Evolutionary conservation across 139 green algal species (phyloP), one percentile per base, ranked within the genome.

Genomic region (Haematococcus sp.): DNA sequence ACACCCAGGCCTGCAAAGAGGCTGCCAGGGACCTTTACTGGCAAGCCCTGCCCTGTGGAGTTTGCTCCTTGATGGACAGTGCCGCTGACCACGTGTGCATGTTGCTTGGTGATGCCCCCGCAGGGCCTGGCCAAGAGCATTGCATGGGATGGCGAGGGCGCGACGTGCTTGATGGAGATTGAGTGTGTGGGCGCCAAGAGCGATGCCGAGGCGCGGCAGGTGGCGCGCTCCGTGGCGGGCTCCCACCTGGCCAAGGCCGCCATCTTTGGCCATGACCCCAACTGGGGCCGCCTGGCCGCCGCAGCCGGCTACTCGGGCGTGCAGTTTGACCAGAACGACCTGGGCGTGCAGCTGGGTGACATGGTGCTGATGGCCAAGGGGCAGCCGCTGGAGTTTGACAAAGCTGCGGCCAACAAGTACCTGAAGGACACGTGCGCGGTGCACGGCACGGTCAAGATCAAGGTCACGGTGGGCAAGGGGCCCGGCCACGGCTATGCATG

Each of bases 91-190:
- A 17, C 46, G 17, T 55, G 46, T 55, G 46, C 46, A 23, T 15
- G 15, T 23, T 17, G 33, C n/a, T n/a, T n/a, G n/a, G n/a, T n/a
- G n/a, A n/a, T n/a, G n/a, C n/a, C n/a, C 1, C 17, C 63, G 25
- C 78, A 94, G 88, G 92, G 91, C 17, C 75, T 97, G 72, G 93
- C 94, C 69, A 99, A 99, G 88, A 88, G 86, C 27, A 97, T 99
- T 71, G 95, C 95, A 1, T 99, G 95, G 95, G 95, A 99, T 78
- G 95, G 95, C 23, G 95, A 99, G 83, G 95, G 95, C 23, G 95
- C 95, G 25, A 99, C 95, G 0, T 95, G 93, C 80, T 85, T 99
- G 15, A 85, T 98, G 17, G 94, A 99, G 84, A 88, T 94, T 40
- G 76, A 78, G 84, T 91, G n/a, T 2, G 79, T 67, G 0, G 89